Conservation (phyloP, 306 rosid genomes). For the Castanopsis chinensis region DNA sequence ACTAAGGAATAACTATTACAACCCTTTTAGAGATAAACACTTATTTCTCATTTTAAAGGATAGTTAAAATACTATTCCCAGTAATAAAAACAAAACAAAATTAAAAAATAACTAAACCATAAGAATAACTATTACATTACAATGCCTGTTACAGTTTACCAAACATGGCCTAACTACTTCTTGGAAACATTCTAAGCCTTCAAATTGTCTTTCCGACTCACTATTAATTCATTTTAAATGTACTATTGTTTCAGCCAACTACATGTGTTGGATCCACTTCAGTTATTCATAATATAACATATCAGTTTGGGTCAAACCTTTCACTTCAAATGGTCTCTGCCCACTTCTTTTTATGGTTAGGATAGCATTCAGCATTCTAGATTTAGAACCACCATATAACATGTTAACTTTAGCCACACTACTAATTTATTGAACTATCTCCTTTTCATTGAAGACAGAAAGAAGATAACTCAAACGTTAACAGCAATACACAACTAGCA, state of each 20-base stretch:
- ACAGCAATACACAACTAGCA: background rate
- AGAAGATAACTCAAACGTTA: background rate
- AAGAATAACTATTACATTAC: too few relatives aligned
- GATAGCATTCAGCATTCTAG: background rate
- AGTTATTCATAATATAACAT: background rate
- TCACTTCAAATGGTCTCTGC: background rate
- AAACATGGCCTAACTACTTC: background rate
- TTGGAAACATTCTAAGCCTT: constrained; percentile 1
- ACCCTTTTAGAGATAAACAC: too few relatives aligned
- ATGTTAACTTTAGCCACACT: background rate
- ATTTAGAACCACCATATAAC: background rate
- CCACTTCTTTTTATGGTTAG: background rate
- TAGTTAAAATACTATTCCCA: too few relatives aligned
- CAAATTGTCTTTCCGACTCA: background rate
- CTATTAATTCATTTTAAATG: background rate
- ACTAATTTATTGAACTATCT: background rate
- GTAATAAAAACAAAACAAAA: too few relatives aligned
- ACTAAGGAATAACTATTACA: too few relatives aligned
- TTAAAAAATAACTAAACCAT: too few relatives aligned
- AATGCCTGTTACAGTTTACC: too few relatives aligned
- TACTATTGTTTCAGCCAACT: background rate
- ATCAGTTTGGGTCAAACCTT: background rate
- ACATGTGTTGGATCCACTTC: background rate
- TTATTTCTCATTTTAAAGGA: too few relatives aligned
- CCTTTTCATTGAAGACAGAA: background rate